Evolutionary conservation across 441 rosid species (phyloP), one percentile per base, ranked within the genome.

Genomic region (Gossypium schwendimanii): DNA sequence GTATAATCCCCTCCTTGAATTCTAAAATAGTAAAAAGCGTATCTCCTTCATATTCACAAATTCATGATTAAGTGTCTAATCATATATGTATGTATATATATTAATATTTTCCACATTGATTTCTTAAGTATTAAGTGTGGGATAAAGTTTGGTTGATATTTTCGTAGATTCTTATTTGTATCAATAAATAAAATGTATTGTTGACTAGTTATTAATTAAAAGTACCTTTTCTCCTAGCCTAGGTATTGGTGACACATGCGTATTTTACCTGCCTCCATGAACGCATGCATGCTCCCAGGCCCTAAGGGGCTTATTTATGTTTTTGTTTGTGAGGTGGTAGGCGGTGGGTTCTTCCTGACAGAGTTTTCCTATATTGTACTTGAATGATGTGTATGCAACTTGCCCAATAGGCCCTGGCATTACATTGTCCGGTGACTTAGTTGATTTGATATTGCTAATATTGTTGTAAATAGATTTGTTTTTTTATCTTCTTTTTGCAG

Each of bases 401-500:
- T 55, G 60, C 21, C 12, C 24, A 21, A 9, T 21, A 20, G 28
- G 60, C 60, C 28, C 6, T 20, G 23, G 60, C 14, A 55, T 55
- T 55, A 21, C 60, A 24, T 20, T 9, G 10, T 55, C n/a, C 2
- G 23, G 60, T 55, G 24, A 55, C 3, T 20, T 55, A 55, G 60
- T 20, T 26, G 23, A 55, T 55, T 55, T 55, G 60, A 31, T 5
- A 31, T 31, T 31, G 36, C 60, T 21, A 21, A 55, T 55, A 8
- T 55, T 20, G 23, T 21, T 55, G 12, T 55, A 20, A 55, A 2
- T 21, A 11, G 28, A 14, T 11, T 45, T 17, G n/a, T 4, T 49
- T 49, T 63, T 58, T 39, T 69, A 31, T 77, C 67, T 55, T 44
- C 14, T 9, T 44, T 77, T 69, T 55, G 41, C 90, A 94, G 97